These are phyloP conservation scores for Ceratonia siliqua DNA, from an alignment of 306 rosid genomes.

Conservation along the genomic window DNA sequence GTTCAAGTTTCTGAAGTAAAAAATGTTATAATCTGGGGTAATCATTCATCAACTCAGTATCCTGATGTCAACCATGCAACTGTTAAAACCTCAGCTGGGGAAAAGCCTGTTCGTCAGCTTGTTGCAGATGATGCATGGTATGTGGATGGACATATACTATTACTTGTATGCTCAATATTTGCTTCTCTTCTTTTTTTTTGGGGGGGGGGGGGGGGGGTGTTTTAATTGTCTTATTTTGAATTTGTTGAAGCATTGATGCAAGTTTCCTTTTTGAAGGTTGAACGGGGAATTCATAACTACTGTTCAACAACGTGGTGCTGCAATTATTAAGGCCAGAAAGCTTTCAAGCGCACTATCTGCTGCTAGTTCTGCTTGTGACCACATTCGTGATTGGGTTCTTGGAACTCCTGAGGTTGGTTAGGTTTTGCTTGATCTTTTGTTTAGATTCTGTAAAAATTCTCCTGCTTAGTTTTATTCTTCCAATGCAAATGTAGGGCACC, in stretches of 20 bases:
- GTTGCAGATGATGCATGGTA: slow-evolving; percentile 90
- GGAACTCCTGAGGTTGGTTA: slow-evolving; percentile 90
- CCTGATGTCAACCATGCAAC: slow-evolving; percentile 98
- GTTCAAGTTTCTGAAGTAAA: slow-evolving; percentile 88
- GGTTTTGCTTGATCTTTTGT: background rate
- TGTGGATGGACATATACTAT: background rate
- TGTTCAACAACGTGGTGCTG: slow-evolving; percentile 99
- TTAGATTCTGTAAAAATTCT: background rate
- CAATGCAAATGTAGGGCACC: slow-evolving; percentile 64
- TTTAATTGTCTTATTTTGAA: background rate
- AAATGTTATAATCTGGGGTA: slow-evolving; percentile 96
- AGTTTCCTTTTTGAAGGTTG: slow-evolving; percentile 56
- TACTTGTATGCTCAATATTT: background rate
- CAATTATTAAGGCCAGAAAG: slow-evolving; percentile 94
- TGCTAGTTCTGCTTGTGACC: slow-evolving; percentile 98
- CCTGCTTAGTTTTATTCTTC: slow-evolving; percentile 2
- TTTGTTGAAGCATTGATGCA: background rate
- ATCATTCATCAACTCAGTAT: slow-evolving; percentile 95
- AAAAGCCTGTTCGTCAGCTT: slow-evolving; percentile 77
- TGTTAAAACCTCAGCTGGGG: slow-evolving; percentile 72
- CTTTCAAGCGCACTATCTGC: slow-evolving; percentile 95
- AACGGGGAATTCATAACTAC: slow-evolving; percentile 85
- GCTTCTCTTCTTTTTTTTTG: background rate
- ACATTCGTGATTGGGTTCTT: slow-evolving; percentile 96
- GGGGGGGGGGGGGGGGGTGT: too few species aligned